Evolutionary conservation across 2,329 filamentous ascomycete species (phyloP), one percentile per base, ranked within the genome.

Genomic region (Cytospora mali): DNA sequence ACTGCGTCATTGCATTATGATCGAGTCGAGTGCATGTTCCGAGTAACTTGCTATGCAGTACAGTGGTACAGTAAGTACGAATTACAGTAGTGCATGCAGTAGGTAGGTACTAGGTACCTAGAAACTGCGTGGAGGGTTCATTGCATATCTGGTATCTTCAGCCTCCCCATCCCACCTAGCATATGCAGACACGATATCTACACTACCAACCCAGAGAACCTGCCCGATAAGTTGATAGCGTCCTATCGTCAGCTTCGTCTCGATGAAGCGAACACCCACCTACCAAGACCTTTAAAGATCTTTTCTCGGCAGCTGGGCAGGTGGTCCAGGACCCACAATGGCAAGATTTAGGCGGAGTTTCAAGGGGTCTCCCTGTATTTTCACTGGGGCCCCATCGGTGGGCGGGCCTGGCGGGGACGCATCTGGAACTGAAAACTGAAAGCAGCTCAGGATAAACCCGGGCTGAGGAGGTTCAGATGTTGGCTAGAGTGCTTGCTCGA

Each of bases 321-420:
- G 39, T 42, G 18, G 18, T 42, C 39, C 39, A 21, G 39, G 62
- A 52, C 56, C 63, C 63, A 62, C 63, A 28, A 58, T 57, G 63
- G 60, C 60, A 65, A 65, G 61, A 63, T 63, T 59, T 62, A 59
- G 52, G 63, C 62, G 61, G 63, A 55, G 63, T 63, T 57, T 63
- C 60, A 63, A 57, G 63, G 63, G 55, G 53, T 42, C 52, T 49
- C 54, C 63, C 56, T 65, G 56, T 55, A 55, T 29, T 33, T 55
- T 57, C 31, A 48, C 61, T 52, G 53, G 48, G 55, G n/a, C n/a
- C 58, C 50, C 55, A 55, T 58, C 54, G 31, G 55, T 39, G 55
- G 51, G 39, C 27, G 56, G 56, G 56, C 39, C 31, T n/a, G n/a
- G n/a, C n/a, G 33, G 33, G 39, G 39, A 42, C 57, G 57, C 50